phyloP scores from a whole-genome alignment of 2,329 filamentous ascomycete species.

The Paracoccidioides lutzii region DNA sequence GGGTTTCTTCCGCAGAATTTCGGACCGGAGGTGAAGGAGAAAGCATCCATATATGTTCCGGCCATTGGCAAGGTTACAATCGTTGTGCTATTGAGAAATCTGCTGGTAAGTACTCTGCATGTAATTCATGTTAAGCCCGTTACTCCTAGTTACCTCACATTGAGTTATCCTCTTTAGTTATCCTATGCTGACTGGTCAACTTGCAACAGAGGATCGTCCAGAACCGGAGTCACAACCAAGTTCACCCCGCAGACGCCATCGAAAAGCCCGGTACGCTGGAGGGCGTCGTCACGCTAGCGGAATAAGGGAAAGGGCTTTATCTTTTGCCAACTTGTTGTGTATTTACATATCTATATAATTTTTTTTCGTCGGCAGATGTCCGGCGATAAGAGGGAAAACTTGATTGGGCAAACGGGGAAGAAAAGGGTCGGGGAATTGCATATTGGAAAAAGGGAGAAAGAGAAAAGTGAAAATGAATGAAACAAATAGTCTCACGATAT shows the following conservation, averaged over 20 bases:
- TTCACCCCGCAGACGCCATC: conserved; percentile 29
- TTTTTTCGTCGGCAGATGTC: neutral
- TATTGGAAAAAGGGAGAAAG: neutral
- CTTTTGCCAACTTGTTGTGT: too few species aligned
- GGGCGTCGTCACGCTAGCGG: conserved; percentile 6
- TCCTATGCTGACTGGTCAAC: neutral
- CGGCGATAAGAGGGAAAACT: neutral
- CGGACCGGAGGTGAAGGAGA: conserved; percentile 73
- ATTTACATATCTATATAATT: neutral
- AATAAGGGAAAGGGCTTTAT: neutral
- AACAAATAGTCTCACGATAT: neutral
- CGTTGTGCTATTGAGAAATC: conserved; percentile 74
- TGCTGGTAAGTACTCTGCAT: conserved; percentile 53
- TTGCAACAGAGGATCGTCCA: conserved; percentile 28
- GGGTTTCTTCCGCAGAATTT: conserved; percentile 51
- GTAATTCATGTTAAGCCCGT: too few species aligned
- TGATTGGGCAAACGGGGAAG: neutral
- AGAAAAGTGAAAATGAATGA: neutral
- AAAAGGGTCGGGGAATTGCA: neutral
- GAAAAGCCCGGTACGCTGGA: conserved; percentile 31
- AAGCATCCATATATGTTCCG: conserved; percentile 91
- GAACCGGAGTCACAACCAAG: conserved; percentile 28
- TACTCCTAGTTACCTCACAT: neutral
- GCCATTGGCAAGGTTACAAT: conserved; percentile 98
- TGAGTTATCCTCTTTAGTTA: neutral